Conservation (phyloP, 176 grass and related monocot species). For the Oryza punctata region DNA sequence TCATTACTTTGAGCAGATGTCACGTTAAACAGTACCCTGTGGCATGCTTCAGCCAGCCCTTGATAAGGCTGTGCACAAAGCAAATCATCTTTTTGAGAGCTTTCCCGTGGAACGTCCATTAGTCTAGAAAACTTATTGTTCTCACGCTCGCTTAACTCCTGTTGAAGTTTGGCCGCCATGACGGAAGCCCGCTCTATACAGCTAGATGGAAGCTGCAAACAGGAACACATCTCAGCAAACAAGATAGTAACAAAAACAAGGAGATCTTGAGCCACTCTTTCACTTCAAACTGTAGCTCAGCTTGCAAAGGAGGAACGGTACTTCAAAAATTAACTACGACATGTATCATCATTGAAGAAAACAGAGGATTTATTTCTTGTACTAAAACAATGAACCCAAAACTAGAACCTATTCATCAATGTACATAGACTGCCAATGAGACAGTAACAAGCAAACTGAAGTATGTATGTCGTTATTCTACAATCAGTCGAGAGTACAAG, state of each 20-base stretch:
- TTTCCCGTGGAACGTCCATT: background rate
- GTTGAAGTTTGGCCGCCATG: slow-evolving; percentile 82
- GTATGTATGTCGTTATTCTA: background rate
- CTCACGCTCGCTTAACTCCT: slow-evolving; percentile 44
- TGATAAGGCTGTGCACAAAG: slow-evolving; percentile 26
- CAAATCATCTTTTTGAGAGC: slow-evolving; percentile 5
- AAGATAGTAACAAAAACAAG: background rate
- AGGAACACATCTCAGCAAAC: slow-evolving; percentile 15
- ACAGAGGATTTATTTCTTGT: background rate
- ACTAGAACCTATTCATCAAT: background rate
- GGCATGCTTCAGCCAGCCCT: slow-evolving; percentile 50
- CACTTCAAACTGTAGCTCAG: background rate
- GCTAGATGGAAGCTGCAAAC: slow-evolving; percentile 69
- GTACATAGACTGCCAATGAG: background rate
- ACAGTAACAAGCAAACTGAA: slow-evolving; percentile 7
- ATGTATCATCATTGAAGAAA: slow-evolving; percentile 6
- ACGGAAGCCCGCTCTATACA: slow-evolving; percentile 70
- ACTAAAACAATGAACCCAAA: background rate
- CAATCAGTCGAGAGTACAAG: background rate
- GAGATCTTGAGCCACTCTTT: background rate
- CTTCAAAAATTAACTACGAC: background rate
- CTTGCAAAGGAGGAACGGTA: background rate
- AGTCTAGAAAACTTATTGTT: slow-evolving; percentile 35
- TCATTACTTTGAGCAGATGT: slow-evolving; percentile 33
- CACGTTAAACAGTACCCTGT: slow-evolving; percentile 42